Conservation (phyloP, 805 yeast genomes). For the Saturnispora halmiae region DNA sequence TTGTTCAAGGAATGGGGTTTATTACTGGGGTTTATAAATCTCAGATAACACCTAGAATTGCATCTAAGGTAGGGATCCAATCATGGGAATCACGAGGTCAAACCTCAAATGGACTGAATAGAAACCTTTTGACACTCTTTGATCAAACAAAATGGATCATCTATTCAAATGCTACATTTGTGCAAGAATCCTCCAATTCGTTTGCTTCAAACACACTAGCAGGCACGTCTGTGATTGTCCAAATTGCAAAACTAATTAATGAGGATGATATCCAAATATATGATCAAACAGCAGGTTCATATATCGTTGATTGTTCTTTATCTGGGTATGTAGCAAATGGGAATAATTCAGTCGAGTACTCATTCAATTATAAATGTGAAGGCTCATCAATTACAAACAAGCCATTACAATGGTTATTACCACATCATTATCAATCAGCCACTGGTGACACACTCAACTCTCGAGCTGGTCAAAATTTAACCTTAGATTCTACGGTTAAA, state of each 20-base stretch:
- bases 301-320: slow-evolving; percentile 38
- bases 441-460: slow-evolving; percentile 17
- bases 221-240: slow-evolving; percentile 35
- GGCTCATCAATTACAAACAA: slow-evolving; percentile 21
- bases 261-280: slow-evolving; percentile 33
- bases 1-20: slow-evolving; percentile 77
- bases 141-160: slow-evolving; percentile 59
- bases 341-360: slow-evolving; percentile 31
- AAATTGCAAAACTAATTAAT: slow-evolving; percentile 37
- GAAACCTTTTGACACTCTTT: slow-evolving; percentile 46
- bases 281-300: slow-evolving; percentile 64
- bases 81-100: slow-evolving; percentile 34
- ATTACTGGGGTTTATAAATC: slow-evolving; percentile 54
- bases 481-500: slow-evolving; percentile 44
- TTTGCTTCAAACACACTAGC: slow-evolving; percentile 24
- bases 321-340: too few relatives aligned
- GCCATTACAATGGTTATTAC: slow-evolving; percentile 40
- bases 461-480: slow-evolving; percentile 21
- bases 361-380: slow-evolving; percentile 30
- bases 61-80: slow-evolving; percentile 59
- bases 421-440: slow-evolving; percentile 41
- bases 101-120: slow-evolving; percentile 35
- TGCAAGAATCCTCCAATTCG: slow-evolving; percentile 22
- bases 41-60: slow-evolving; percentile 42
- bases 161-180: slow-evolving; percentile 30